Evolutionary conservation across 805 yeast genomes (phyloP).

Genomic region (Hanseniaspora clermontiae): DNA sequence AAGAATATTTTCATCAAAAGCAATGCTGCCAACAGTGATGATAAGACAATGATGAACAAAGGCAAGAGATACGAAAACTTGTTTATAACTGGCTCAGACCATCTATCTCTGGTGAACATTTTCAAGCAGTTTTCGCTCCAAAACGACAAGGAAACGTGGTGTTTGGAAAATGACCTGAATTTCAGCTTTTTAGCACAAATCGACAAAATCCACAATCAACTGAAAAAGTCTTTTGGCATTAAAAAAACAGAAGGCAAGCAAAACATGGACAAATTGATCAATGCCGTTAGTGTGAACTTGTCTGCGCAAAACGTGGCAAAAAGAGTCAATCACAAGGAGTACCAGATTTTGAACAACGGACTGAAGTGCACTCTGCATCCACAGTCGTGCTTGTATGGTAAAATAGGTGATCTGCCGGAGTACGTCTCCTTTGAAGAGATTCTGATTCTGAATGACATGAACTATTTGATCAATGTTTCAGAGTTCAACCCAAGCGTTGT

Average conservation of each 20-base stretch:
- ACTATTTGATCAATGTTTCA: slow-evolving; percentile 2
- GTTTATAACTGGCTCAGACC: slow-evolving; percentile 4
- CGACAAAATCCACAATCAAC: neutral
- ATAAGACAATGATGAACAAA: neutral
- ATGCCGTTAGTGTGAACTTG: neutral
- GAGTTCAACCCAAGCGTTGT: neutral
- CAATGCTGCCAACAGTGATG: neutral
- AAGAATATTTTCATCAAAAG: neutral
- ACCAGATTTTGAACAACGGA: slow-evolving; percentile 5
- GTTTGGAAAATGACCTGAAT: neutral
- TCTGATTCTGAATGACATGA: slow-evolving; percentile 1
- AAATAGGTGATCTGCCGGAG: slow-evolving; percentile 9
- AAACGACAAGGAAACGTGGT: neutral
- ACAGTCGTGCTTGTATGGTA: neutral
- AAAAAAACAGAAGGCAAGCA: neutral
- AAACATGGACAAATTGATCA: neutral
- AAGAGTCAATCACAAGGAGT: neutral
- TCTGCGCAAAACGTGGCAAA: slow-evolving; percentile 1
- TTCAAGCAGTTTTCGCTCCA: slow-evolving; percentile 1
- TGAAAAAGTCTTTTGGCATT: neutral
- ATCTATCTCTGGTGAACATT: slow-evolving; percentile 8
- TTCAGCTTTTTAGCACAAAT: neutral
- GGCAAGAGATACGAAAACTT: neutral
- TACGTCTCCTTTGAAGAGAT: slow-evolving; percentile 11
- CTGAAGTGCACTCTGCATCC: slow-evolving; percentile 2